Percentiles rank a stretch among this genome's conserved stretches.
Conservation (phyloP, 1,284 basidiomycete species). For the Inonotus obliquus region DNA sequence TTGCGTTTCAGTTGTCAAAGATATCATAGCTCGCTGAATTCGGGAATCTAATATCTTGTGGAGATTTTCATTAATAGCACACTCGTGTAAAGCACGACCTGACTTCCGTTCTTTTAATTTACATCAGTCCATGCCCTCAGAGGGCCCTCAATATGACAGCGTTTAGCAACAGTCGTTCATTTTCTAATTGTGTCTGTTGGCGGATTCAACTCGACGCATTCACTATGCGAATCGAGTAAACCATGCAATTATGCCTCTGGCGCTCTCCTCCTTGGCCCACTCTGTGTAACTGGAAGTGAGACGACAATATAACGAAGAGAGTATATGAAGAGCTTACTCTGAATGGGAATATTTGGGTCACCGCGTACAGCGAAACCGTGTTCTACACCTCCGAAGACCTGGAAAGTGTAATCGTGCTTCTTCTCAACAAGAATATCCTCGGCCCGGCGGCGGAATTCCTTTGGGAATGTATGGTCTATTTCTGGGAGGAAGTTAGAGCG, state of each 20-base stretch:
- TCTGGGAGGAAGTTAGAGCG: conserved; percentile 28
- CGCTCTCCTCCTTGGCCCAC: conserved; percentile 59
- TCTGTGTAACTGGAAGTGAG: conserved; percentile 28
- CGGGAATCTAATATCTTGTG: too few relatives aligned
- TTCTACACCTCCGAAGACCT: conserved; percentile 44
- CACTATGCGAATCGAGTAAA: conserved; percentile 33
- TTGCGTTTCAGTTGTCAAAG: too few relatives aligned
- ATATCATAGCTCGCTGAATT: too few relatives aligned
- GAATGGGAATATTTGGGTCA: conserved; percentile 33
- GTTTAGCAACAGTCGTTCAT: not conserved
- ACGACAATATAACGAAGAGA: not conserved
- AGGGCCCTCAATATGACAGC: too few relatives aligned
- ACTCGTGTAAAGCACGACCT: too few relatives aligned
- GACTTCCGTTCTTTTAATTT: too few relatives aligned
- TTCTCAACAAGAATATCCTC: conserved; percentile 41
- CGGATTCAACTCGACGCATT: not conserved
- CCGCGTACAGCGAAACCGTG: conserved; percentile 44
- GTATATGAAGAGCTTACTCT: conserved; percentile 33
- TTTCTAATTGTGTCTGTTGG: not conserved
- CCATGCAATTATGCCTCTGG: conserved; percentile 41
- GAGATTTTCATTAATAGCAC: too few relatives aligned
- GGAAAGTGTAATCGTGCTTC: conserved; percentile 42
- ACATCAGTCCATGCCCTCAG: too few relatives aligned
- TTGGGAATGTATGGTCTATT: conserved; percentile 40
- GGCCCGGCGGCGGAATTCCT: conserved; percentile 38